Conservation (phyloP, 305 asterid genomes). For the Ajuga reptans region DNA sequence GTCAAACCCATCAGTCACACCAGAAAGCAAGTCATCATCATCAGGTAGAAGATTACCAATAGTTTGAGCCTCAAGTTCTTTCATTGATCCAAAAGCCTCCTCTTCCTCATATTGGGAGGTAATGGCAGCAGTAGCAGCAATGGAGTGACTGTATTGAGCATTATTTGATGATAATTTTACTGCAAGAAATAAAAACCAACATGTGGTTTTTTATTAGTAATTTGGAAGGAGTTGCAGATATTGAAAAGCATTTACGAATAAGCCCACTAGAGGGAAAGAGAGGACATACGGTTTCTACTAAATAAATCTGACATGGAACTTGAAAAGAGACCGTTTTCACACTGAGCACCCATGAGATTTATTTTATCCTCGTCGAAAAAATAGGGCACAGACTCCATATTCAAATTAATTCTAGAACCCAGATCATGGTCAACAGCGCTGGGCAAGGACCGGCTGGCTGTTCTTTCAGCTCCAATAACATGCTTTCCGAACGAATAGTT, state of each 20-base stretch:
- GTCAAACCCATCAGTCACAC: slow-evolving; percentile 80
- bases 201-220: not conserved
- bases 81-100: slow-evolving; percentile 76
- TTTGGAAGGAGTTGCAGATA: slow-evolving; percentile 3
- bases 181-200: slow-evolving; percentile 35
- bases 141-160: slow-evolving; percentile 53
- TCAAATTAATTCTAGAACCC: slow-evolving; percentile 36
- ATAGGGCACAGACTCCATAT: slow-evolving; percentile 39
- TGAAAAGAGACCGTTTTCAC: slow-evolving; percentile 83
- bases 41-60: slow-evolving; percentile 97
- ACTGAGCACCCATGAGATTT: slow-evolving; percentile 54
- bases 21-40: slow-evolving; percentile 90
- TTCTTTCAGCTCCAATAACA: slow-evolving; percentile 42
- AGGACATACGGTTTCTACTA: slow-evolving; percentile 56
- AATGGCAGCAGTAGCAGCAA: slow-evolving; percentile 46
- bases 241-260: slow-evolving; percentile 9
- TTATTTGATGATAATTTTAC: slow-evolving; percentile 62
- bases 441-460: slow-evolving; percentile 54
- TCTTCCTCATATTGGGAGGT: slow-evolving; percentile 67
- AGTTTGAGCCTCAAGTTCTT: slow-evolving; percentile 94
- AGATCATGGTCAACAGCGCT: slow-evolving; percentile 42
- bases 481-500: slow-evolving; percentile 40
- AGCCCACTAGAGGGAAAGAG: slow-evolving; percentile 14
- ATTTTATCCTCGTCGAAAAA: slow-evolving; percentile 49
- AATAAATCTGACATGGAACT: slow-evolving; percentile 89